Evolutionary conservation across 371 early-diverging fungal species (phyloP).

Genomic region (Rhizopus stolonifer): DNA sequence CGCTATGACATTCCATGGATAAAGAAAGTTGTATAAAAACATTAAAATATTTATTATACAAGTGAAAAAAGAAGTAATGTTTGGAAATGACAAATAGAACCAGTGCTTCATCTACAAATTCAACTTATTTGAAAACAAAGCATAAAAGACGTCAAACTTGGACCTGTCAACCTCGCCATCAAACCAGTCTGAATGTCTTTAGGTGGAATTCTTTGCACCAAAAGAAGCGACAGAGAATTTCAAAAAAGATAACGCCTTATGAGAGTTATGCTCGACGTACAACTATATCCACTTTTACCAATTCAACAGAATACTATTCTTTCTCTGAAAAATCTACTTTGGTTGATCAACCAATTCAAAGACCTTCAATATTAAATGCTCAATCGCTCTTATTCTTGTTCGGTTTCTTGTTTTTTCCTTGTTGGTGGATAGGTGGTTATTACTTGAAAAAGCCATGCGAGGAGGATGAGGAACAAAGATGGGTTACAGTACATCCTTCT

Average conservation of each 20-base stretch:
- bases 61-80: no score
- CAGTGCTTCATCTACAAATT: no score
- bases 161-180: background rate
- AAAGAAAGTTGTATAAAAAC: no score
- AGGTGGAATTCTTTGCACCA: background rate
- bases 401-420: constrained; percentile 46
- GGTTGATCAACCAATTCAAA: no score
- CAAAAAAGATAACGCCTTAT: background rate
- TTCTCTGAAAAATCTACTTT: background rate
- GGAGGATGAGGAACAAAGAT: background rate
- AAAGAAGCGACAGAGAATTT: background rate
- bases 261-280: background rate
- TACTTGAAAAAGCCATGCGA: background rate
- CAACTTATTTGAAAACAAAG: no score
- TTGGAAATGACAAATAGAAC: no score
- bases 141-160: background rate
- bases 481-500: constrained; percentile 27
- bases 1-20: no score
- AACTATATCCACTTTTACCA: background rate
- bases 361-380: constrained; percentile 40
- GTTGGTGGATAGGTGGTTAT: constrained; percentile 49
- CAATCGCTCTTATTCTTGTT: constrained; percentile 45
- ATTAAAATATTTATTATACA: no score
- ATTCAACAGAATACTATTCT: background rate
- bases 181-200: background rate